Evolutionary conservation across 2,329 filamentous ascomycete species (phyloP), one percentile per base, ranked within the genome.

Genomic region (Botrytis byssoidea): DNA sequence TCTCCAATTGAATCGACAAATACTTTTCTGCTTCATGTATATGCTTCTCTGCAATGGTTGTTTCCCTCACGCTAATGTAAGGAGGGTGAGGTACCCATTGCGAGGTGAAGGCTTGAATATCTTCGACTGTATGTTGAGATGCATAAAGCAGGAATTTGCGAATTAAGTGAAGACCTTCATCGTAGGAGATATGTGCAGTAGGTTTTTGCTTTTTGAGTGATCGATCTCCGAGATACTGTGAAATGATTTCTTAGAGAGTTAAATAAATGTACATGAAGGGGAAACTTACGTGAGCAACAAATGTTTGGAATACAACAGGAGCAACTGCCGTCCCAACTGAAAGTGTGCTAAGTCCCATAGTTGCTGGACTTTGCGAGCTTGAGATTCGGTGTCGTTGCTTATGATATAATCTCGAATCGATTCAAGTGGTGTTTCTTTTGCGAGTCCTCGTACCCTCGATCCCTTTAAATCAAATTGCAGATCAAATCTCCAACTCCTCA

Each of bases 41-140:
- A 74, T 90, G 87, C n/a, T 88, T 84, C 0, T 89, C 83, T 0
- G 91, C 84, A 67, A 98, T 90, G 16, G 84, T 76, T 55, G 92
- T 86, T 69, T 90, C 87, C 71, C 97, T 90, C 7, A 92, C 90
- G 78, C 92, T 93, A 73, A 98, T 91, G 95, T 95, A 98, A 78
- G 90, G 89, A 1, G 96, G 95, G 74, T 92, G 90, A 0, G 95
- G 96, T 3, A 98, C 95, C 90, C 93, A 94, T 85, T 98, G 95
- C 22, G 89, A 86, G 0, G 95, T 98, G 82, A 98, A 98, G 5
- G 91, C 90, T 81, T 99, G 96, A 44, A 98, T 84, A 76, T 98
- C 94, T 83, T 99, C 96, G 78, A 99, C 92, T 0, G 93, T 94
- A 82, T 98, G 93, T 76, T 93, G 91, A 1, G 95, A 94, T 5